A percentile compares a stretch with the other conserved stretches of the same genome.
These are phyloP conservation scores for Salix udensis DNA, from an alignment of 345 rosid species.

Conservation along the genomic window DNA sequence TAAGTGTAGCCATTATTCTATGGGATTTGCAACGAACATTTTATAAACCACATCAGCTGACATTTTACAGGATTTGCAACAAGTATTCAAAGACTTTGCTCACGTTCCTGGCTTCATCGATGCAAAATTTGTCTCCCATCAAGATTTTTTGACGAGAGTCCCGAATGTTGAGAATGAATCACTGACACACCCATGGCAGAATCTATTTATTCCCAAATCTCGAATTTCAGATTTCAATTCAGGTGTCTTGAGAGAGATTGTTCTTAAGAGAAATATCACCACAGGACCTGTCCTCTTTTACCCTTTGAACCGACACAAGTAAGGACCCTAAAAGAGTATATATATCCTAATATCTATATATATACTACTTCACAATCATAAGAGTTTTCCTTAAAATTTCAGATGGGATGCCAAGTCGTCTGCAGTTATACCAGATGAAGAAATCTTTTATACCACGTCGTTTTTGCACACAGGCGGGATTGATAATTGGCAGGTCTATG, in stretches of 20 bases:
- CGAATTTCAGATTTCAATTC: slow-evolving; percentile 9
- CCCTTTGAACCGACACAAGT: slow-evolving; percentile 24
- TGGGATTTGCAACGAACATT: too few species aligned
- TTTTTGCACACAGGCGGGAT: slow-evolving; percentile 5
- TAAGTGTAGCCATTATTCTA: too few species aligned
- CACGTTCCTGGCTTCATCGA: not conserved
- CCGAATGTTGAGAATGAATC: not conserved
- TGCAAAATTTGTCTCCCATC: not conserved
- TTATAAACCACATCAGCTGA: too few species aligned
- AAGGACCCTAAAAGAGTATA: not conserved
- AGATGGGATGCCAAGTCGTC: slow-evolving; percentile 24
- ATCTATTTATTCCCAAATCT: slow-evolving; percentile 25
- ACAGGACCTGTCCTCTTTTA: slow-evolving; percentile 21
- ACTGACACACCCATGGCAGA: slow-evolving; percentile 26
- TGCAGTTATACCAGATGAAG: slow-evolving; percentile 23
- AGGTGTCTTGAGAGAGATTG: slow-evolving; percentile 17
- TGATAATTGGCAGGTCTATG: slow-evolving; percentile 9
- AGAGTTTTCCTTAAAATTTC: not conserved
- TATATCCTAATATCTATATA: not conserved
- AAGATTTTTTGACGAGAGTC: slow-evolving; percentile 18
- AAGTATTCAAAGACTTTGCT: not conserved
- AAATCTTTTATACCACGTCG: slow-evolving; percentile 13
- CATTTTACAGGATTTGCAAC: slow-evolving; percentile 1
- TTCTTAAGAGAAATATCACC: slow-evolving; percentile 18
- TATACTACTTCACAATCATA: not conserved